Percentiles rank a stretch among this genome's conserved stretches.
Evolutionary conservation across 139 green algal species (phyloP).

Genomic region (Chlamydomonas eustigma): DNA sequence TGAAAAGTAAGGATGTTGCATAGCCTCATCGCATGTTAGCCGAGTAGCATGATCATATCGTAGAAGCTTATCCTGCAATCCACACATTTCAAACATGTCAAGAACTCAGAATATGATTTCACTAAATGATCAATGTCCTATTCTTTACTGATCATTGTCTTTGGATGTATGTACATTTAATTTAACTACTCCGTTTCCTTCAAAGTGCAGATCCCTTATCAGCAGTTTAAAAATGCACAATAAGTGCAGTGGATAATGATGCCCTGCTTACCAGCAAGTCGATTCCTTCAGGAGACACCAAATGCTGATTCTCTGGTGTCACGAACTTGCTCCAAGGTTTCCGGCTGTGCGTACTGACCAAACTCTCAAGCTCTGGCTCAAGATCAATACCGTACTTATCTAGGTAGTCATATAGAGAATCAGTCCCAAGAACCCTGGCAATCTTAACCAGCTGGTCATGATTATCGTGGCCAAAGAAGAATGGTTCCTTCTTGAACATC

Average conservation of each 20-base stretch:
- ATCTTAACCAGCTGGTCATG: constrained; percentile 96
- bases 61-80: constrained; percentile 76
- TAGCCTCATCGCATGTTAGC: constrained; percentile 87
- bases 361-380: constrained; percentile 88
- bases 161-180: background rate
- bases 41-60: constrained; percentile 61
- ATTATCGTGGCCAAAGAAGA: constrained; percentile 99
- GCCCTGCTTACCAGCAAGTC: constrained; percentile 47
- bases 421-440: constrained; percentile 87
- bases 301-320: constrained; percentile 89
- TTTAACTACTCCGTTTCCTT: background rate
- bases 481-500: constrained; percentile 62
- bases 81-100: background rate
- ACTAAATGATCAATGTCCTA: background rate
- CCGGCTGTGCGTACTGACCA: constrained; percentile 67
- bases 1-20: constrained; percentile 94
- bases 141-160: too few species aligned
- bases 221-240: background rate
- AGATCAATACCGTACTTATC: constrained; percentile 86
- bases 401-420: constrained; percentile 38
- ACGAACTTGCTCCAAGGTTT: constrained; percentile 96
- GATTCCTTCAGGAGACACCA: constrained; percentile 87
- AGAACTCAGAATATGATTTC: background rate
- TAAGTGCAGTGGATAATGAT: background rate
- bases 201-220: background rate